phyloP scores from a whole-genome alignment of 2,329 filamentous ascomycete genomes.

The Claviceps sorghi region DNA sequence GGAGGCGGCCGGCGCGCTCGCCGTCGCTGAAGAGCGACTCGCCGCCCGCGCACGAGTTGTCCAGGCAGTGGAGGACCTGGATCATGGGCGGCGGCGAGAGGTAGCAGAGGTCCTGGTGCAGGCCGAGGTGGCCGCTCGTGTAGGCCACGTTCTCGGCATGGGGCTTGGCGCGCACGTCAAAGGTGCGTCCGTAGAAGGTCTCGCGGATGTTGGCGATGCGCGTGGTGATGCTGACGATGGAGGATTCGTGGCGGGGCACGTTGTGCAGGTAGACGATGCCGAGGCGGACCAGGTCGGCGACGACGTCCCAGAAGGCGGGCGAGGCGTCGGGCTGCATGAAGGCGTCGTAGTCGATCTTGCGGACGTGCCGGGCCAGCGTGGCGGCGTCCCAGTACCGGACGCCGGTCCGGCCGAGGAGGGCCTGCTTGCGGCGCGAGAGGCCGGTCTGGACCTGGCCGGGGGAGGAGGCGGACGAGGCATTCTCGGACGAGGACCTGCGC shows the following conservation, averaged over 20 bases:
- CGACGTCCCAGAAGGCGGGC: slow-evolving; percentile 39
- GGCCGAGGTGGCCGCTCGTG: slow-evolving; percentile 64
- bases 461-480: background rate
- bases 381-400: slow-evolving; percentile 27
- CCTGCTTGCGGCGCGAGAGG: slow-evolving; percentile 12
- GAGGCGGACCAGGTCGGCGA: slow-evolving; percentile 46
- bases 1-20: slow-evolving; percentile 39
- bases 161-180: slow-evolving; percentile 73
- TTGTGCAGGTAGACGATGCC: slow-evolving; percentile 66
- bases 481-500: background rate
- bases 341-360: slow-evolving; percentile 51
- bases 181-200: slow-evolving; percentile 84
- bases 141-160: slow-evolving; percentile 86
- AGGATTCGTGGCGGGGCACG: slow-evolving; percentile 52
- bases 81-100: slow-evolving; percentile 63
- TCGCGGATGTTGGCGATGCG: slow-evolving; percentile 67
- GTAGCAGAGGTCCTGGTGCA: slow-evolving; percentile 92
- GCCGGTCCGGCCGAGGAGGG: slow-evolving; percentile 18
- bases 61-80: slow-evolving; percentile 79
- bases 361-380: slow-evolving; percentile 26
- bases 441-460: slow-evolving; percentile 8
- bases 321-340: slow-evolving; percentile 46
- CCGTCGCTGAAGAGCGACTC: slow-evolving; percentile 77
- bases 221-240: slow-evolving; percentile 53
- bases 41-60: slow-evolving; percentile 65